Percentiles rank a stretch among this genome's conserved stretches.
Conservation (phyloP, 257 asterid species). For the Mentha longifolia region DNA sequence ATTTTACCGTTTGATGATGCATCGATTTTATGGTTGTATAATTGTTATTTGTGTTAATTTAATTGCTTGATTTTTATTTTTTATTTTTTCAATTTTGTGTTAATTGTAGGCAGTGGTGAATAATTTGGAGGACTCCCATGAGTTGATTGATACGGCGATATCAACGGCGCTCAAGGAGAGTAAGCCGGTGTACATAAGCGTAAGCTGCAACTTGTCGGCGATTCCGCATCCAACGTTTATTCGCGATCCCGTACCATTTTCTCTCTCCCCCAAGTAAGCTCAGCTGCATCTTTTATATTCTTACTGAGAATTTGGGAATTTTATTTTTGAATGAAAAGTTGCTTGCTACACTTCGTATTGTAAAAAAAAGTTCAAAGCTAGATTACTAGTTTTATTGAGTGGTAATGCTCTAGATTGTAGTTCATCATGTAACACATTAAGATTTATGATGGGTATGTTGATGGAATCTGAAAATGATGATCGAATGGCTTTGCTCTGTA, state of each 20-base stretch:
- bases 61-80: neutral
- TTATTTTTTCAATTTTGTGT: neutral
- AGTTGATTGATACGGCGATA: constrained; percentile 47
- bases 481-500: neutral
- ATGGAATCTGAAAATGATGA: neutral
- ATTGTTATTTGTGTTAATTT: neutral
- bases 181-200: constrained; percentile 48
- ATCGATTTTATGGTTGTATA: neutral
- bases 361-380: neutral
- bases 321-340: neutral
- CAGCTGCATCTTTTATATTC: neutral
- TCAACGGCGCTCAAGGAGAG: constrained; percentile 50
- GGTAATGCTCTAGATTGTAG: neutral
- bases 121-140: constrained; percentile 48
- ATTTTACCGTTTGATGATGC: neutral
- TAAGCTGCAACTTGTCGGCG: constrained; percentile 46
- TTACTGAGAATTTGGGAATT: neutral
- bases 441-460: neutral
- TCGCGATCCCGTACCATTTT: constrained; percentile 45
- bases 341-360: neutral
- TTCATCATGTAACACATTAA: neutral
- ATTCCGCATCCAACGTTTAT: constrained; percentile 50
- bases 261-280: constrained; percentile 42
- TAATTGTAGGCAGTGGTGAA: constrained; percentile 45
- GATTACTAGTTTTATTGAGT: neutral